These are phyloP conservation scores for Porpolomopsis calyptriformis DNA, from an alignment of 768 basidiomycete species.

Conservation along the genomic window DNA sequence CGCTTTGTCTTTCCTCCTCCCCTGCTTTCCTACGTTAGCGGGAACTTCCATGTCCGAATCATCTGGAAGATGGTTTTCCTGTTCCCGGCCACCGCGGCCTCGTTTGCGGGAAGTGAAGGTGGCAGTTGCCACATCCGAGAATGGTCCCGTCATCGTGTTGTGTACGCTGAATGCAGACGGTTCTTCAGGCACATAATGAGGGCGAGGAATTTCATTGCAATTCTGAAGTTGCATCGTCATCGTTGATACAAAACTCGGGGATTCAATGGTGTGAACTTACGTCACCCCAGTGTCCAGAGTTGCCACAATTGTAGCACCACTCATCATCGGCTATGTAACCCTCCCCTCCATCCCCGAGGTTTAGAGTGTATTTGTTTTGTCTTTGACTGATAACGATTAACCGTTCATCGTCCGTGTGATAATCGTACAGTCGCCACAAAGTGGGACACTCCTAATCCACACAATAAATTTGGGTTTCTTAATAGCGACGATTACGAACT, in stretches of 20 bases:
- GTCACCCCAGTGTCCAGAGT: slow-evolving; percentile 66
- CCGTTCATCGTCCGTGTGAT: slow-evolving; percentile 47
- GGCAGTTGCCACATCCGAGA: slow-evolving; percentile 38
- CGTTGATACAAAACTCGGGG: no score
- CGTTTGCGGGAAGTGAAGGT: slow-evolving; percentile 21
- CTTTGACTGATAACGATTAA: slow-evolving; percentile 33
- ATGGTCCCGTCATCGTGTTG: slow-evolving; percentile 57
- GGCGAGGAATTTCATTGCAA: slow-evolving; percentile 38
- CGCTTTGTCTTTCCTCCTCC: slow-evolving; percentile 47
- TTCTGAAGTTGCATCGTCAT: no score
- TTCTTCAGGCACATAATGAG: slow-evolving; percentile 34
- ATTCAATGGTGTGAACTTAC: slow-evolving; percentile 31
- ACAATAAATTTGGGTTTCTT: background rate
- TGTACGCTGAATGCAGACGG: slow-evolving; percentile 58
- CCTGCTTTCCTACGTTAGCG: slow-evolving; percentile 55
- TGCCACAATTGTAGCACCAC: slow-evolving; percentile 80
- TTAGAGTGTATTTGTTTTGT: slow-evolving; percentile 36
- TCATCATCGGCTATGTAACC: slow-evolving; percentile 63
- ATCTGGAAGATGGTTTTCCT: slow-evolving; percentile 26
- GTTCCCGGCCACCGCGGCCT: slow-evolving; percentile 34
- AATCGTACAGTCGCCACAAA: slow-evolving; percentile 72
- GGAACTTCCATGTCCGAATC: slow-evolving; percentile 39
- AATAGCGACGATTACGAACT: slow-evolving; percentile 38
- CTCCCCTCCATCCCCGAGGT: slow-evolving; percentile 63
- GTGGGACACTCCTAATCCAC: slow-evolving; percentile 68